Conservation (phyloP, 2,329 filamentous ascomycete species). For the Gaeumannomyces tritici region DNA sequence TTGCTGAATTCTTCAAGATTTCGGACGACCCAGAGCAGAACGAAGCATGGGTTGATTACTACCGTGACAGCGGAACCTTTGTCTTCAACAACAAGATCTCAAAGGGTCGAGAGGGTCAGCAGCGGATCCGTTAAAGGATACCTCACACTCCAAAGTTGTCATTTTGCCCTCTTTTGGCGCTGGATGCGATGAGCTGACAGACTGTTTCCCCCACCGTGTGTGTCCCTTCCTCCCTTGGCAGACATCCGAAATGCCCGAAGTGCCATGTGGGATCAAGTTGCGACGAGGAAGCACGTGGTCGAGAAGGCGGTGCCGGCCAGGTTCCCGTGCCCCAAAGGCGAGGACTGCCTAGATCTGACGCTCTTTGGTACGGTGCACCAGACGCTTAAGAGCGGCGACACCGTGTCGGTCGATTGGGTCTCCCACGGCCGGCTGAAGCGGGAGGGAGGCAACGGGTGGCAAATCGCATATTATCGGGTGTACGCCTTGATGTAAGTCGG, state of each 20-base stretch:
- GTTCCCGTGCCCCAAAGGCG: constrained; percentile 14
- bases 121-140: not conserved
- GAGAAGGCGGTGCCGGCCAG: constrained; percentile 30
- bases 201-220: too few species aligned
- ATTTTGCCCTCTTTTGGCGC: not conserved
- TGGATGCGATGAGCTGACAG: not conserved
- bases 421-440: not conserved
- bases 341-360: constrained; percentile 22
- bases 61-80: constrained; percentile 29
- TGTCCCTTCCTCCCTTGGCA: constrained; percentile 13
- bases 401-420: not conserved
- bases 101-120: not conserved
- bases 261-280: constrained; percentile 33
- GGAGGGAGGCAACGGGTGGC: not conserved
- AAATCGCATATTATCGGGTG: not conserved
- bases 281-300: constrained; percentile 28
- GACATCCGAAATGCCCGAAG: constrained; percentile 29
- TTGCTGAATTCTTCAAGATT: constrained; percentile 31
- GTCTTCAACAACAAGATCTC: constrained; percentile 21
- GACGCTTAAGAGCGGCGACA: not conserved
- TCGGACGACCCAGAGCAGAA: constrained; percentile 32
- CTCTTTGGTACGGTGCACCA: constrained; percentile 15
- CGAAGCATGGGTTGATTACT: constrained; percentile 32
- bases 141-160: not conserved
- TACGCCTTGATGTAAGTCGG: not conserved